A percentile compares a stretch with the other conserved stretches of the same genome.
These are phyloP conservation scores for Phialophora expanda DNA, from an alignment of 2,329 filamentous ascomycete species.

Conservation along the genomic window DNA sequence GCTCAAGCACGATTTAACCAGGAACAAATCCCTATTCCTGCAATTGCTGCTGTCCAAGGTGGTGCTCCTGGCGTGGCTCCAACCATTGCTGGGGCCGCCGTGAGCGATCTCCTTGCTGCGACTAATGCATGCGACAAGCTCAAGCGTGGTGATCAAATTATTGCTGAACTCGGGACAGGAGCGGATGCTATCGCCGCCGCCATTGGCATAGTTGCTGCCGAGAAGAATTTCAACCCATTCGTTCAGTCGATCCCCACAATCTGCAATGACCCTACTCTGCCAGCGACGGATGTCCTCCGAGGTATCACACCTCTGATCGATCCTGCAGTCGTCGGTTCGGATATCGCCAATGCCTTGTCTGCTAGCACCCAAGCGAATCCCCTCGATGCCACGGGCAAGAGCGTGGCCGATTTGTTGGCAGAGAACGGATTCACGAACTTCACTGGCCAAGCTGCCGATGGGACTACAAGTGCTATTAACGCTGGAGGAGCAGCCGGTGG, in stretches of 20 bases:
- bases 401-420: constrained; percentile 67
- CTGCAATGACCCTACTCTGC: constrained; percentile 67
- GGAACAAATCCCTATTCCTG: constrained; percentile 36
- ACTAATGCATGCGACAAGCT: constrained; percentile 72
- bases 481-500: constrained; percentile 45
- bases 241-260: constrained; percentile 64
- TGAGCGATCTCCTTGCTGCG: constrained; percentile 66
- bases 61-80: constrained; percentile 64
- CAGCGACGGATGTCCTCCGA: constrained; percentile 64
- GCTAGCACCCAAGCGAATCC: constrained; percentile 58
- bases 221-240: constrained; percentile 76
- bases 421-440: constrained; percentile 69
- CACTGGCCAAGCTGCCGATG: constrained; percentile 32
- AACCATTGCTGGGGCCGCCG: constrained; percentile 67
- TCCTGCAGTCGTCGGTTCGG: constrained; percentile 64
- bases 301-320: constrained; percentile 72
- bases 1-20: constrained; percentile 35
- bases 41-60: constrained; percentile 35
- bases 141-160: constrained; percentile 67
- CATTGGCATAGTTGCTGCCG: constrained; percentile 66
- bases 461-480: constrained; percentile 42
- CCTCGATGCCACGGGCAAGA: constrained; percentile 65
- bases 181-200: constrained; percentile 66
- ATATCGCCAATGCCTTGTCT: constrained; percentile 66
- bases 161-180: constrained; percentile 64